A percentile compares a stretch with the other conserved stretches of the same genome.
Evolutionary conservation across 2,329 filamentous ascomycete species (phyloP).

Genomic region (Ilyonectria destructans): DNA sequence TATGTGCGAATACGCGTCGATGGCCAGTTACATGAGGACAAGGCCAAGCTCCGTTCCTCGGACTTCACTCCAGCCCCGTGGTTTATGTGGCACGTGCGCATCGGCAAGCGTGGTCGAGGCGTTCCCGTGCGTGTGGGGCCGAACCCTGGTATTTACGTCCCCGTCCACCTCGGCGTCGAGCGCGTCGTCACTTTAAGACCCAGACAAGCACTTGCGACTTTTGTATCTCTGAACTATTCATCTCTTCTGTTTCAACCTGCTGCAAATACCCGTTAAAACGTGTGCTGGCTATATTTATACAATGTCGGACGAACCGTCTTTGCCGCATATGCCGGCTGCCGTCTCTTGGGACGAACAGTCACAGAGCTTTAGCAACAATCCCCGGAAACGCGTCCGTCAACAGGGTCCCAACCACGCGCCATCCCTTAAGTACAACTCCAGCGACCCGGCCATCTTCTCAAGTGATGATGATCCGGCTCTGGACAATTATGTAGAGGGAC

Average conservation of each 20-base stretch:
- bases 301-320: conserved; percentile 61
- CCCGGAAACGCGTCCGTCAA: conserved; percentile 58
- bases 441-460: conserved; percentile 81
- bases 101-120: conserved; percentile 37
- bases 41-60: conserved; percentile 19
- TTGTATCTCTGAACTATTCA: conserved; percentile 4
- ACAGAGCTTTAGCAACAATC: conserved; percentile 58
- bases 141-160: conserved; percentile 43
- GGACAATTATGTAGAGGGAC: conserved; percentile 74
- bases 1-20: conserved; percentile 17
- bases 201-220: conserved; percentile 14
- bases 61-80: conserved; percentile 30
- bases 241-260: neutral
- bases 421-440: conserved; percentile 69
- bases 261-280: conserved; percentile 10
- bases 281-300: conserved; percentile 1
- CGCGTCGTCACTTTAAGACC: conserved; percentile 30
- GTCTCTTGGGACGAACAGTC: conserved; percentile 59
- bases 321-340: conserved; percentile 57
- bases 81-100: conserved; percentile 45
- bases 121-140: conserved; percentile 42
- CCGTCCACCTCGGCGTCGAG: conserved; percentile 41
- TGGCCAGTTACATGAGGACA: conserved; percentile 1
- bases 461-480: conserved; percentile 80
- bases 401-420: conserved; percentile 49